Base-by-base conservation (phyloP, 2,329 filamentous ascomycete species). In the Ophiocordyceps camponoti-floridani region DNA sequence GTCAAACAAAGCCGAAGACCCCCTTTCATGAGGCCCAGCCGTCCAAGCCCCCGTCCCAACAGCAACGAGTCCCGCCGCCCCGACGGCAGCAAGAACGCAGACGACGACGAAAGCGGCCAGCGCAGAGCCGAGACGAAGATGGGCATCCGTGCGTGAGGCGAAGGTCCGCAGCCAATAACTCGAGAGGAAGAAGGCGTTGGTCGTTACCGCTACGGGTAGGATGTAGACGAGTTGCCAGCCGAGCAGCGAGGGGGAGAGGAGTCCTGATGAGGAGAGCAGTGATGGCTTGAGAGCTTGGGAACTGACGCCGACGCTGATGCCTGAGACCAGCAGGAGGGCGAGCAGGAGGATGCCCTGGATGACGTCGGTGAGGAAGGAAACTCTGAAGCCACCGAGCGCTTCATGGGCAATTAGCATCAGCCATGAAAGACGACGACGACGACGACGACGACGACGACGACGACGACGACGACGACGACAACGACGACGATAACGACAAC, bases 211-310 rank as follows among this genome's bases (percentile, higher is more conserved):
- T 6, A 91, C 73, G 0, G 85, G 83, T 1, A 91, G 70, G 51
- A 91, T 89, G 64, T 89, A 91, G 33, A 91, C 66, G 13, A 91
- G 73, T 61, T 91, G 84, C 83, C 85, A 91, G 45, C 85, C 85
- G 1, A 91, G 69, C 2, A 86, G 69, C 46, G 65, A 82, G 5
- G 79, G 53, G 41, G 85, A 67, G n/a, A 81, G 73, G 26, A 85
- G 71, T 9, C 77, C 77, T 0, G 83, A 87, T 5, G 74, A 64
- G 1, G 75, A 74, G 52, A 91, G 77, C 12, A 85, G 68, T 35
- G 70, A 71, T 28, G 68, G 73, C 55, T 88, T 73, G 3, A 38
- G 14, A 50, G 91, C 82, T 28, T 84, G 64, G 5, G 80, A 82
- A 61, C 84, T 76, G 37, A 75, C 79, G 35, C 83, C 84, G 43